phyloP scores from a whole-genome alignment of 2,329 filamentous ascomycete genomes.

The Hysterium pulicare region DNA sequence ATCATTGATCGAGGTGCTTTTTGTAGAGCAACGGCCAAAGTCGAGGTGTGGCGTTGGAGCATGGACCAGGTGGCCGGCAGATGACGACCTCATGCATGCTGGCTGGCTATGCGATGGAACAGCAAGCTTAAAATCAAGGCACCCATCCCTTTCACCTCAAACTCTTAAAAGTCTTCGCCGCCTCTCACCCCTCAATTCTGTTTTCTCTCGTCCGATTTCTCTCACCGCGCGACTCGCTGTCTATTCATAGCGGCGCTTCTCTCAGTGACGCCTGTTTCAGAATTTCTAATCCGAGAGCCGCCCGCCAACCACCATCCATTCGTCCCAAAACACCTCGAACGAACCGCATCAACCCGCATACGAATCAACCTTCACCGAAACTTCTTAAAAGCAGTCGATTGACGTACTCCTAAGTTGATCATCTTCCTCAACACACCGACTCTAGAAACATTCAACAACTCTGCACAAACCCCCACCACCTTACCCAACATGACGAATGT shows the following conservation, averaged over 20 bases:
- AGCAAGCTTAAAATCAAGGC: background rate
- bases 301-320: slow-evolving; percentile 25
- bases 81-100: no score
- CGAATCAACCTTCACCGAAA: background rate
- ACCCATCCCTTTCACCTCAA: no score
- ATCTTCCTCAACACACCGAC: slow-evolving; percentile 18
- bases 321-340: slow-evolving; percentile 9
- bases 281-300: slow-evolving; percentile 21
- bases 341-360: background rate
- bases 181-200: background rate
- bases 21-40: no score
- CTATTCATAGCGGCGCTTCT: slow-evolving; percentile 33
- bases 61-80: no score
- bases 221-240: slow-evolving; percentile 15
- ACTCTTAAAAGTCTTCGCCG: no score
- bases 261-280: slow-evolving; percentile 38
- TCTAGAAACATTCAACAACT: no score
- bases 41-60: no score
- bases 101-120: background rate
- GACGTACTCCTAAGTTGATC: background rate
- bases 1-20: no score
- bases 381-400: background rate
- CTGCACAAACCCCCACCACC: background rate
- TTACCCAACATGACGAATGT: slow-evolving; percentile 41
- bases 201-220: slow-evolving; percentile 13